phyloP scores from a whole-genome alignment of 495 filamentous ascomycete species.

The Hypoxylon lenormandii region DNA sequence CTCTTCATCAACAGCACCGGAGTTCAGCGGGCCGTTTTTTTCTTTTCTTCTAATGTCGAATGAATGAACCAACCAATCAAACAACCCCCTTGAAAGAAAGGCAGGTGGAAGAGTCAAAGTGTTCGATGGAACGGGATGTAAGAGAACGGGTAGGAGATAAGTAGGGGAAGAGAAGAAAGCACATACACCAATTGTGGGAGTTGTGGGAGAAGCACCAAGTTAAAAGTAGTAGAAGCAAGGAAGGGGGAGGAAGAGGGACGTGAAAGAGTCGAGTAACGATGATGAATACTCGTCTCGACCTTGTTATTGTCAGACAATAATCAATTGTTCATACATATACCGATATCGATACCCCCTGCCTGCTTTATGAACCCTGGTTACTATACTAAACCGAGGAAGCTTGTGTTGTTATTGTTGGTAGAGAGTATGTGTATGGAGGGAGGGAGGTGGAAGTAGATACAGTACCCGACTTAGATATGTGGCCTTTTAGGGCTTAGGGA shows the following conservation, averaged over 20 bases:
- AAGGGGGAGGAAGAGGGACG: neutral
- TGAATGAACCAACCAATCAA: slow-evolving; percentile 15
- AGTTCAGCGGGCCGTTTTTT: slow-evolving; percentile 23
- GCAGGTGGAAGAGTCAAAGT: neutral
- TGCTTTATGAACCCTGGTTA: neutral
- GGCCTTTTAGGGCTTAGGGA: slow-evolving; percentile 9
- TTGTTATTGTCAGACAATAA: neutral
- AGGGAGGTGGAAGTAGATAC: slow-evolving; percentile 2
- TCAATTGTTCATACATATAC: slow-evolving; percentile 24
- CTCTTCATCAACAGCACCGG: slow-evolving; percentile 16
- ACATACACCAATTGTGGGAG: no score
- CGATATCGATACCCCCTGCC: slow-evolving; percentile 33
- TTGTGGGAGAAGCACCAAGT: neutral
- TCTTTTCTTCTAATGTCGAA: slow-evolving; percentile 14
- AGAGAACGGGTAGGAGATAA: neutral
- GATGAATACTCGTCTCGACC: slow-evolving; percentile 6
- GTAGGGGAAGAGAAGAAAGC: neutral
- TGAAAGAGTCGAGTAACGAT: slow-evolving; percentile 8
- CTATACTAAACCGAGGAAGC: neutral
- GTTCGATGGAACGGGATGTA: neutral
- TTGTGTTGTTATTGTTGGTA: neutral
- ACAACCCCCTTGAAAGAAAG: neutral
- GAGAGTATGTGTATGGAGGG: slow-evolving; percentile 3
- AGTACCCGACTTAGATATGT: slow-evolving; percentile 13
- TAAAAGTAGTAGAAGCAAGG: no score